phyloP scores from a whole-genome alignment of 148 eudicot species.

The Rhododendron kiyosumense region DNA sequence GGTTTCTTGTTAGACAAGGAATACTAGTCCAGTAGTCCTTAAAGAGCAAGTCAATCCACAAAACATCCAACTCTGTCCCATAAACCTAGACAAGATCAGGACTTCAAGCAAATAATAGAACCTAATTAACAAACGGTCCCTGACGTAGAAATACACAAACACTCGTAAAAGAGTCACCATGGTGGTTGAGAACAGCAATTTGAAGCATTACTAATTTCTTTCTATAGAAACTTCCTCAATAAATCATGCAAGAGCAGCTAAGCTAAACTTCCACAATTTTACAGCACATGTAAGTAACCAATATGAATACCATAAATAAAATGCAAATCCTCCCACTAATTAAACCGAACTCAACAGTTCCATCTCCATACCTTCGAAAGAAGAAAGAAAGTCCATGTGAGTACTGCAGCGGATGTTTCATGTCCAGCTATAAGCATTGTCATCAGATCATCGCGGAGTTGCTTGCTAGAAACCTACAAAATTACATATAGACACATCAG shows the following conservation, averaged over 20 bases:
- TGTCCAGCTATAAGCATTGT: conserved; percentile 98
- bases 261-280: not conserved
- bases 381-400: conserved; percentile 98
- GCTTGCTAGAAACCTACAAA: conserved; percentile 89
- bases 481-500: conserved; percentile 17
- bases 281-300: not conserved
- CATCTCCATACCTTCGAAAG: conserved; percentile 56
- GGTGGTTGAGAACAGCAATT: not conserved
- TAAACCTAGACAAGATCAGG: not conserved
- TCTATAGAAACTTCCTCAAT: not conserved
- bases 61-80: not conserved
- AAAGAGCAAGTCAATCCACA: not conserved
- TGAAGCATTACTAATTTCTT: not conserved
- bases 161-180: not conserved
- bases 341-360: not conserved
- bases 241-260: not conserved
- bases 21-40: not conserved
- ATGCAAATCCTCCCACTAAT: not conserved
- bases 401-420: conserved; percentile 97
- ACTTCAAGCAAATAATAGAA: not conserved
- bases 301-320: not conserved
- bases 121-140: not conserved
- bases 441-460: conserved; percentile 98
- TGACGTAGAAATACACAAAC: not conserved
- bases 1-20: not conserved